A percentile compares a stretch with the other conserved stretches of the same genome.
These are phyloP conservation scores for Neurospora sp. DNA, from an alignment of 495 filamentous ascomycete genomes.

Conservation along the genomic window DNA sequence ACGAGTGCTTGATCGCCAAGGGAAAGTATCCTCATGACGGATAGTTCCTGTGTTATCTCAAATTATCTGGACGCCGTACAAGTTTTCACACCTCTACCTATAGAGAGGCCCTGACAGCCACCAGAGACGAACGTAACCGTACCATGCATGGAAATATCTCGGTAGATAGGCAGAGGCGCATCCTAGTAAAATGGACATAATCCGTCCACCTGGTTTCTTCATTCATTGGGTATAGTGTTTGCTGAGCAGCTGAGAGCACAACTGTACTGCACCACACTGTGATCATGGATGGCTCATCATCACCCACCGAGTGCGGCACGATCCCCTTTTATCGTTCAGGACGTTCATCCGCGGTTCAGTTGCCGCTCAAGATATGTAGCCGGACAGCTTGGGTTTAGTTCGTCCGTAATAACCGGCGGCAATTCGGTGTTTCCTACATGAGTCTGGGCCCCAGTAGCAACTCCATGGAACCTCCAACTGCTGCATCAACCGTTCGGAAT, in stretches of 20 bases:
- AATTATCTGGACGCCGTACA: not conserved
- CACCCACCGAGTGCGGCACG: not conserved
- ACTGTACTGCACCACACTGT: not conserved
- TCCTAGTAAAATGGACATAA: not conserved
- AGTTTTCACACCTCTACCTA: not conserved
- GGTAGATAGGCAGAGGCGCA: not conserved
- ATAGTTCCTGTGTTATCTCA: not conserved
- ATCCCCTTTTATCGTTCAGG: not conserved
- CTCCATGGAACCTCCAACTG: not conserved
- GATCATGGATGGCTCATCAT: not conserved
- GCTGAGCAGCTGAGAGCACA: not conserved
- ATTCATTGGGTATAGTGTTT: not conserved
- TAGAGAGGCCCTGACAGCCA: not conserved
- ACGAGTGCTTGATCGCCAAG: not conserved
- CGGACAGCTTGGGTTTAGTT: not conserved
- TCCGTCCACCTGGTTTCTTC: not conserved
- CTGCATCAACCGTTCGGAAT: not conserved
- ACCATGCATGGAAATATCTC: not conserved
- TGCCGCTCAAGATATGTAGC: not conserved
- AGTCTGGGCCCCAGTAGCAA: not conserved
- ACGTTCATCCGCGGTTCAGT: not conserved
- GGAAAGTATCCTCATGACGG: not conserved
- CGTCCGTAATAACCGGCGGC: not conserved
- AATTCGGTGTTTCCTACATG: not conserved
- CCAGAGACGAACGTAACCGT: not conserved